A percentile compares a stretch with the other conserved stretches of the same genome.
Conservation (phyloP, 202 grass and related monocot genomes). For the Carex arenaria region DNA sequence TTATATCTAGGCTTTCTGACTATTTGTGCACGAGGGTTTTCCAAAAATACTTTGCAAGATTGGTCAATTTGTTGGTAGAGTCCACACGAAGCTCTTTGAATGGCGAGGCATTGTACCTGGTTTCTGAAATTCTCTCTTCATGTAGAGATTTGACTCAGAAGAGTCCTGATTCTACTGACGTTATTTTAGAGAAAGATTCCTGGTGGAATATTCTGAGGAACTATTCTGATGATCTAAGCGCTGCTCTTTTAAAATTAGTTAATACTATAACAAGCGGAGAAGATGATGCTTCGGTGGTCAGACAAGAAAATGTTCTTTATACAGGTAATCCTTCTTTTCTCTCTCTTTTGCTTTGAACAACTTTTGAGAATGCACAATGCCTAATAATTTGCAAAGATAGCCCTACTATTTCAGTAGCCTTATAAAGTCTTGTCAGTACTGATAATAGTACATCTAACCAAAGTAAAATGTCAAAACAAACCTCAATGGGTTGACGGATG, state of each 20-base stretch:
- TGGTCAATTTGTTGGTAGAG: conserved; percentile 61
- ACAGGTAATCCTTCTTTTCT: conserved; percentile 50
- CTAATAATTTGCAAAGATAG: not conserved
- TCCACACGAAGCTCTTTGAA: conserved; percentile 37
- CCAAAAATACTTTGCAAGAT: conserved; percentile 60
- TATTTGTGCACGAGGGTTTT: conserved; percentile 73
- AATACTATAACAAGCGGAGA: conserved; percentile 22
- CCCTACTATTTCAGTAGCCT: not conserved
- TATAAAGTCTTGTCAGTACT: not conserved
- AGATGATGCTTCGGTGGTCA: conserved; percentile 21
- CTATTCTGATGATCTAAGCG: conserved; percentile 31
- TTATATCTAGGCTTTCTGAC: conserved; percentile 52
- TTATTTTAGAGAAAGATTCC: conserved; percentile 45
- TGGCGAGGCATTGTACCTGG: conserved; percentile 74
- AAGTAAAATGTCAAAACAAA: not conserved
- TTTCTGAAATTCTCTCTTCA: conserved; percentile 70
- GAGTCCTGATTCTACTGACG: conserved; percentile 32
- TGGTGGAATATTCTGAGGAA: conserved; percentile 65
- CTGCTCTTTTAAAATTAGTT: conserved; percentile 44
- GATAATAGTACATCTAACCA: not conserved
- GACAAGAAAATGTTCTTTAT: conserved; percentile 41
- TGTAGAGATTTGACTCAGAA: conserved; percentile 64
- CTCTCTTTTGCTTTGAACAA: not conserved
- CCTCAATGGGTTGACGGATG: not conserved
- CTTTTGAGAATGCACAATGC: not conserved